These are phyloP conservation scores for Saposhnikovia divaricata DNA, from an alignment of 129 eudicot genomes.

Conservation along the genomic window DNA sequence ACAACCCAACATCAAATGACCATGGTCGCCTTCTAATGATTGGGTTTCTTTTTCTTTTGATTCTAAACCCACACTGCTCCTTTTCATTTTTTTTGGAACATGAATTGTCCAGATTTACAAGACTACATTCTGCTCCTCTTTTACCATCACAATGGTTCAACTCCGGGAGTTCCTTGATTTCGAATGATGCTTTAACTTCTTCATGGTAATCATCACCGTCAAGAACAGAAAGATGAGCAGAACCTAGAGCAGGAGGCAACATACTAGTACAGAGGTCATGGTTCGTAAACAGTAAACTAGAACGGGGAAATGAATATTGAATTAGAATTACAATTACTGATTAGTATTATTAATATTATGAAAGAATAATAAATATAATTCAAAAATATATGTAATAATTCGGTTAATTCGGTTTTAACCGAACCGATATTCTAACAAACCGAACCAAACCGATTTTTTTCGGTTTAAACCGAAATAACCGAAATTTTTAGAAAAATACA, in stretches of 20 bases:
- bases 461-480: too few relatives aligned
- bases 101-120: conserved; percentile 14
- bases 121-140: conserved; percentile 29
- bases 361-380: too few relatives aligned
- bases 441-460: too few relatives aligned
- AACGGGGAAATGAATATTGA: too few relatives aligned
- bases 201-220: conserved; percentile 19
- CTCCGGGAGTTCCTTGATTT: background rate
- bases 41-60: background rate
- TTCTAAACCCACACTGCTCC: conserved; percentile 10
- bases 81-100: conserved; percentile 18
- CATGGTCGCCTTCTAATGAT: conserved; percentile 18
- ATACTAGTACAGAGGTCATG: too few relatives aligned
- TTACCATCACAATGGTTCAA: conserved; percentile 11
- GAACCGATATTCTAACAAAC: too few relatives aligned
- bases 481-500: too few relatives aligned
- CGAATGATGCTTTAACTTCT: conserved; percentile 13
- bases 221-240: conserved; percentile 59
- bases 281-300: too few relatives aligned
- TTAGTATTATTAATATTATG: too few relatives aligned
- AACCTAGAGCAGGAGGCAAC: conserved; percentile 57
- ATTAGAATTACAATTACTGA: too few relatives aligned
- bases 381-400: too few relatives aligned
- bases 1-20: conserved; percentile 32
- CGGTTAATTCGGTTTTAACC: too few relatives aligned